phyloP scores from a whole-genome alignment of 2,329 filamentous ascomycete species.

The Microcyclospora pomicola region DNA sequence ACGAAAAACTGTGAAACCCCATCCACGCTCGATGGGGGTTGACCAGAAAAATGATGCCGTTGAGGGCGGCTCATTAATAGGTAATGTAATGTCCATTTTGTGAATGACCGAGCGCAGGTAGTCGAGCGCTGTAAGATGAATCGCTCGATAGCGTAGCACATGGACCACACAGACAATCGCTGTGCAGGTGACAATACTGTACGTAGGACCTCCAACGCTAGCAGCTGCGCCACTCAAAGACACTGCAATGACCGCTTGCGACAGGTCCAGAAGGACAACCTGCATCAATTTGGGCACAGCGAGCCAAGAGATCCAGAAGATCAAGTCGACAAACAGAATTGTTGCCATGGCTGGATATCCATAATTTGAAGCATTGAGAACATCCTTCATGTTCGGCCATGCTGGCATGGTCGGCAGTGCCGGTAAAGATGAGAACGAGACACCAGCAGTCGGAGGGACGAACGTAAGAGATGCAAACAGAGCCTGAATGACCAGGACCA shows the following conservation, averaged over 20 bases:
- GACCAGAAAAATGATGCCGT: constrained; percentile 18
- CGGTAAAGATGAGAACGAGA: constrained; percentile 48
- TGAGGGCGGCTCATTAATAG: constrained; percentile 18
- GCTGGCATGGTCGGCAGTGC: no score
- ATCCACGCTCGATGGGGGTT: constrained; percentile 17
- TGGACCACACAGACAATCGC: constrained; percentile 47
- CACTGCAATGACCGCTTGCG: constrained; percentile 84
- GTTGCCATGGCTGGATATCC: constrained; percentile 78
- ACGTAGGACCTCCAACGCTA: constrained; percentile 52
- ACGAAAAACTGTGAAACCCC: constrained; percentile 18
- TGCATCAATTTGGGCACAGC: constrained; percentile 79
- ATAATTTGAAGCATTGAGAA: constrained; percentile 67
- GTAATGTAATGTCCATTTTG: constrained; percentile 20
- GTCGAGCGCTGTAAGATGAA: constrained; percentile 25
- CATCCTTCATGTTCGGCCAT: constrained; percentile 59
- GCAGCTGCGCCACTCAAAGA: constrained; percentile 72
- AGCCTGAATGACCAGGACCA: constrained; percentile 78
- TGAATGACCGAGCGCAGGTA: constrained; percentile 25
- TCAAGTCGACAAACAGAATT: constrained; percentile 72
- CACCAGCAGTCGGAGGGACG: constrained; percentile 63
- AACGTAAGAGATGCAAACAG: constrained; percentile 89
- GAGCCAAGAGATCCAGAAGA: constrained; percentile 65
- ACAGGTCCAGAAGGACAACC: constrained; percentile 75
- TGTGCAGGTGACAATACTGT: constrained; percentile 58
- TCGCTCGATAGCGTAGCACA: constrained; percentile 39